Conservation (phyloP, 73 alveolate species). For the Tetrahymena malaccensis region DNA sequence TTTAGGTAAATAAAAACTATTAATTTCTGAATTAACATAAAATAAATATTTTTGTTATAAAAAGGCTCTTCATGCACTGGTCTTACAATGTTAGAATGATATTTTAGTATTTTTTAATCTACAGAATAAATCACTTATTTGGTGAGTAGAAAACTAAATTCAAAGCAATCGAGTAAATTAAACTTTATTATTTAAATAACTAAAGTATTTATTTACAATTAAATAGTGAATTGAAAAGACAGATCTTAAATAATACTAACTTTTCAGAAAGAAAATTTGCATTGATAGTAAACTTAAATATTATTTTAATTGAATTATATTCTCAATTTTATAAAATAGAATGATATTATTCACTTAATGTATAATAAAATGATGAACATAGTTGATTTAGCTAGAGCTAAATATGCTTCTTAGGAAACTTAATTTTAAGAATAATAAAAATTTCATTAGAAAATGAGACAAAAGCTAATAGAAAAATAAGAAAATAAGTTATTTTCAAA, state of each 20-base stretch:
- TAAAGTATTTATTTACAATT: neutral
- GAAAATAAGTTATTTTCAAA: neutral
- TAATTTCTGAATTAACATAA: neutral
- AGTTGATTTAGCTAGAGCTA: neutral
- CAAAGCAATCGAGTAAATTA: neutral
- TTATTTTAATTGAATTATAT: neutral
- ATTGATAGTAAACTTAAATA: neutral
- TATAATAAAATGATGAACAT: neutral
- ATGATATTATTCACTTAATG: neutral
- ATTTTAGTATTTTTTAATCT: constrained; percentile 48
- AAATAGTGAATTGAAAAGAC: neutral
- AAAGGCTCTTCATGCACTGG: constrained; percentile 62
- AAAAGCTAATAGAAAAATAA: neutral
- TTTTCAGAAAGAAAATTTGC: neutral
- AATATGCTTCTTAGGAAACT: neutral
- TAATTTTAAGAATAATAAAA: neutral
- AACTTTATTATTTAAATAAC: neutral
- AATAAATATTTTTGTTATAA: neutral
- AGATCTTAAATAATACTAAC: neutral
- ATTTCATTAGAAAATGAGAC: neutral
- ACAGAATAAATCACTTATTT: constrained; percentile 14
- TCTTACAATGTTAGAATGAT: constrained; percentile 60
- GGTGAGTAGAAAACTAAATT: neutral
- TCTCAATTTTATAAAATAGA: neutral
- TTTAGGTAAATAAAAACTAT: neutral